Conservation (phyloP, 2,329 filamentous ascomycete species). For the Massarina eburnea region DNA sequence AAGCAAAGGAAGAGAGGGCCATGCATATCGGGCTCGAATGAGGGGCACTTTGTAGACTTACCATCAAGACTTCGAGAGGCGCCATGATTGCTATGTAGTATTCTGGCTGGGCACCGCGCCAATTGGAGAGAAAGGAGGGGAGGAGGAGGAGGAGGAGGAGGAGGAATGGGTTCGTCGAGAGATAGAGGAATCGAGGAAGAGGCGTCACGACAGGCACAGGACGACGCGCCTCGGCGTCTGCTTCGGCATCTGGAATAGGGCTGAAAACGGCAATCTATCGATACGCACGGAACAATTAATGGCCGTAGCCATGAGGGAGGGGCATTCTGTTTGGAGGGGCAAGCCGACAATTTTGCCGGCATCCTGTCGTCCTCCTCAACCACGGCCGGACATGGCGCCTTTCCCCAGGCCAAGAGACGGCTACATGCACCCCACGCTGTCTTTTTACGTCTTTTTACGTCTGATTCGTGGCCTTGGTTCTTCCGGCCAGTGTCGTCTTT, state of each 20-base stretch:
- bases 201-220: background rate
- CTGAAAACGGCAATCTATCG: slow-evolving; percentile 10
- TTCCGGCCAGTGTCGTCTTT: slow-evolving; percentile 21
- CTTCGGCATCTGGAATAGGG: slow-evolving; percentile 26
- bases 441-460: background rate
- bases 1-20: slow-evolving; percentile 7
- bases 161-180: background rate
- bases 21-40: slow-evolving; percentile 10
- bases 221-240: slow-evolving; percentile 11
- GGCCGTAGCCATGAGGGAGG: slow-evolving; percentile 22
- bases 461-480: slow-evolving; percentile 33
- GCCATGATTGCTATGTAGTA: slow-evolving; percentile 44
- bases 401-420: slow-evolving; percentile 38
- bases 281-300: slow-evolving; percentile 31
- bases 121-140: background rate
- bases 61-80: slow-evolving; percentile 54
- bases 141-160: background rate
- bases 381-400: slow-evolving; percentile 3
- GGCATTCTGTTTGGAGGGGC: slow-evolving; percentile 19
- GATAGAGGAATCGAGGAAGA: background rate
- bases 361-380: slow-evolving; percentile 15
- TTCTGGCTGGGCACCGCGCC: background rate
- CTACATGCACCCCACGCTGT: slow-evolving; percentile 29
- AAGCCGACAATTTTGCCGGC: slow-evolving; percentile 25
- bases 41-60: slow-evolving; percentile 26